A percentile compares a stretch with the other conserved stretches of the same genome.
These are phyloP conservation scores for Xylaria nigripes DNA, from an alignment of 495 filamentous ascomycete genomes.

Conservation along the genomic window DNA sequence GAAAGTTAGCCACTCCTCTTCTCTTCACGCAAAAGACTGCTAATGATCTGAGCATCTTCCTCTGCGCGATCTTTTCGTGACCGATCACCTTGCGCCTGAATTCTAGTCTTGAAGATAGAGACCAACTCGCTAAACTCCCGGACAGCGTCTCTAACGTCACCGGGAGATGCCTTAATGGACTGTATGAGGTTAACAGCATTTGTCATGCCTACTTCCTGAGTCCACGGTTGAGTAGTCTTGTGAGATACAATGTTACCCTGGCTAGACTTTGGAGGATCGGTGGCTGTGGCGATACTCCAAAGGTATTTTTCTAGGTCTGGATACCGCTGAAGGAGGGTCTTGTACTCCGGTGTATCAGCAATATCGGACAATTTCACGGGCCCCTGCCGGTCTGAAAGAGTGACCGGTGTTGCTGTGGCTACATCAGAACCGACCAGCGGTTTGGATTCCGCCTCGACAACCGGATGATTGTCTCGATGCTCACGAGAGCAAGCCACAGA, in stretches of 20 bases:
- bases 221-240: slow-evolving; percentile 19
- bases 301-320: slow-evolving; percentile 21
- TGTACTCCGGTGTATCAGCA: slow-evolving; percentile 24
- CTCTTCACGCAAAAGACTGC: slow-evolving; percentile 30
- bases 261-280: slow-evolving; percentile 17
- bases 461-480: slow-evolving; percentile 42
- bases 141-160: slow-evolving; percentile 25
- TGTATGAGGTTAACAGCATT: slow-evolving; percentile 20
- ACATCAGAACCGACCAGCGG: neutral
- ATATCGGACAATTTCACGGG: slow-evolving; percentile 13
- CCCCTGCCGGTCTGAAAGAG: neutral
- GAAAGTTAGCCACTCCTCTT: neutral
- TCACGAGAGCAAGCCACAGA: slow-evolving; percentile 59
- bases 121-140: slow-evolving; percentile 25
- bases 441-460: slow-evolving; percentile 6
- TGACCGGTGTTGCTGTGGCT: neutral
- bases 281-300: slow-evolving; percentile 23
- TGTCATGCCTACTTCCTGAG: slow-evolving; percentile 19
- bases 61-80: slow-evolving; percentile 11
- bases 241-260: neutral
- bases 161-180: slow-evolving; percentile 18
- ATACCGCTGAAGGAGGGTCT: slow-evolving; percentile 17
- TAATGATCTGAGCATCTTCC: slow-evolving; percentile 30
- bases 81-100: slow-evolving; percentile 2
- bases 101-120: slow-evolving; percentile 10